A percentile compares a stretch with the other conserved stretches of the same genome.
These are phyloP conservation scores for Colletotrichum aenigma DNA, from an alignment of 2,329 filamentous ascomycete species.

Conservation along the genomic window DNA sequence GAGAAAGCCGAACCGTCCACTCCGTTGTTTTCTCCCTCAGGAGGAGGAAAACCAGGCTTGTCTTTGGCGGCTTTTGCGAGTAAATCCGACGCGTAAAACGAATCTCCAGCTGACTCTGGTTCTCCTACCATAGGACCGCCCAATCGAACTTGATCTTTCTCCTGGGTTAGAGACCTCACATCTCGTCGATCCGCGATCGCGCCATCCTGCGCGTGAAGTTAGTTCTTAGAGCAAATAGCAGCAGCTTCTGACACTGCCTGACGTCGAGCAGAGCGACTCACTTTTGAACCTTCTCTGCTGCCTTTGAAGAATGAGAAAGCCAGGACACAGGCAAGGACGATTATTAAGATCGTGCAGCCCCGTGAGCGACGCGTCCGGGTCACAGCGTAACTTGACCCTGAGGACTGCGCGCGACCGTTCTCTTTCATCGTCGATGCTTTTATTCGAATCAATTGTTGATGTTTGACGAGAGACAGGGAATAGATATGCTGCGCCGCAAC, in stretches of 20 bases:
- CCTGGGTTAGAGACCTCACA: background rate
- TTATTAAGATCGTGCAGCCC: background rate
- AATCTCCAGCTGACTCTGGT: background rate
- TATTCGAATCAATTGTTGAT: background rate
- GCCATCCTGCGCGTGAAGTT: accelerated
- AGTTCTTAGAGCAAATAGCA: background rate
- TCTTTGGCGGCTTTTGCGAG: background rate
- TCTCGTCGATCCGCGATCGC: background rate
- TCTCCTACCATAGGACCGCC: accelerated
- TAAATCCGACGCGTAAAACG: background rate
- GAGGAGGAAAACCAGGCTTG: accelerated
- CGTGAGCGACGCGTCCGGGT: background rate
- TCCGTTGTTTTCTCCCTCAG: accelerated
- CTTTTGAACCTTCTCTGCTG: background rate
- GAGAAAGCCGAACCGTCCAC: background rate
- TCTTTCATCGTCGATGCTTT: background rate
- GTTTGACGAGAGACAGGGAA: accelerated
- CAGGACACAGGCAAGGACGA: background rate
- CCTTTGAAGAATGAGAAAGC: background rate
- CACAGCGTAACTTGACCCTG: background rate
- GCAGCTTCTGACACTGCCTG: background rate
- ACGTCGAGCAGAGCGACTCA: background rate
- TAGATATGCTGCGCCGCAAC: background rate
- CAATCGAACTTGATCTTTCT: background rate
- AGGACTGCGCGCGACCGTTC: background rate